Evolutionary conservation across 2,329 filamentous ascomycete species (phyloP).

Genomic region (Colletotrichum somersetense): DNA sequence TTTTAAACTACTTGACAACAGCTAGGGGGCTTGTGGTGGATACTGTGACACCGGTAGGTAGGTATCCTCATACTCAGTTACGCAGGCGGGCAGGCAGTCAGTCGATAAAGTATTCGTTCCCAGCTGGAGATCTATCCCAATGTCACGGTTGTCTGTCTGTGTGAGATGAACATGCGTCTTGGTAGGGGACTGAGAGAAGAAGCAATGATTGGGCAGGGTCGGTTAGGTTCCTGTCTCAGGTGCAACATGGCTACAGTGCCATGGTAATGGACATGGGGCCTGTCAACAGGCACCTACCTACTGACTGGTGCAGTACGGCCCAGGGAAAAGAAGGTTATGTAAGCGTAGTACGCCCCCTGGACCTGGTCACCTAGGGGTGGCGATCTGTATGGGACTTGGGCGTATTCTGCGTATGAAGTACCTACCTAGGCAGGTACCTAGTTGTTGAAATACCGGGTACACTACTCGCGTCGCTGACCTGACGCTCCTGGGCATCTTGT

Average conservation of each 20-base stretch:
- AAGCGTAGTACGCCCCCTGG: not conserved
- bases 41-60: not conserved
- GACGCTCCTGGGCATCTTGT: conserved; percentile 26
- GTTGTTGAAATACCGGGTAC: conserved; percentile 9
- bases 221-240: conserved; percentile 32
- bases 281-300: too few relatives aligned
- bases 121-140: not conserved
- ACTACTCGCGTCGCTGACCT: not conserved
- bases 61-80: not conserved
- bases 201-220: conserved; percentile 1
- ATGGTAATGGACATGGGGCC: too few relatives aligned
- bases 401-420: conserved; percentile 3
- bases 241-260: conserved; percentile 4
- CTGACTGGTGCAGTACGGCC: too few relatives aligned
- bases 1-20: conserved; percentile 33
- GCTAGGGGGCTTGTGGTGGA: not conserved
- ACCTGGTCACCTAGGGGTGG: not conserved
- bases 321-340: not conserved
- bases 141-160: not conserved
- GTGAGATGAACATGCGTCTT: conserved; percentile 22
- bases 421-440: too few relatives aligned
- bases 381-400: conserved; percentile 24
- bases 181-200: not conserved
- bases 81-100: not conserved
- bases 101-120: not conserved